phyloP scores from a whole-genome alignment of 768 basidiomycete genomes.

The Lactarius sp. region DNA sequence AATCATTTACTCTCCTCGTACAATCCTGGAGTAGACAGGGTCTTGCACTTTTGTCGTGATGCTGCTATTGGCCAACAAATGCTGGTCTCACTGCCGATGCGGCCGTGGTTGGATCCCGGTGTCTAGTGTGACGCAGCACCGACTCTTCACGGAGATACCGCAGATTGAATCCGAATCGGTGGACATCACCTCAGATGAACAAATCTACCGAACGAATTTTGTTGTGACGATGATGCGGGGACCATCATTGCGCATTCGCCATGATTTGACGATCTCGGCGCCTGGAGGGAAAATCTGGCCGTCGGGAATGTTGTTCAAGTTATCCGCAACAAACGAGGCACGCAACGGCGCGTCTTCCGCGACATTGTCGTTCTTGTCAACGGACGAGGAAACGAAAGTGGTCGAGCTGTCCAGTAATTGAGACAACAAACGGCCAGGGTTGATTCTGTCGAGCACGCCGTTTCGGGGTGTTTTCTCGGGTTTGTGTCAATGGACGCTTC shows the following conservation, averaged over 20 bases:
- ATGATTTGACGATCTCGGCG: constrained; percentile 81
- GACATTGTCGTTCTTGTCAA: background rate
- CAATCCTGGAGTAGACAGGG: too few species aligned
- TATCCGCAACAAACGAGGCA: constrained; percentile 58
- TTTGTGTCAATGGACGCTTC: background rate
- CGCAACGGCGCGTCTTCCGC: constrained; percentile 33
- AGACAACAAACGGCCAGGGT: constrained; percentile 19
- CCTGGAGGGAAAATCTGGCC: constrained; percentile 78
- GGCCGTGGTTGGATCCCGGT: too few species aligned
- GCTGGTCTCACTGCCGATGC: too few species aligned
- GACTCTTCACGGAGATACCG: too few species aligned
- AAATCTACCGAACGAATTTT: too few species aligned
- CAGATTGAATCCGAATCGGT: too few species aligned
- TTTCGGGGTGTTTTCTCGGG: constrained; percentile 14
- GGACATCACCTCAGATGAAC: too few species aligned
- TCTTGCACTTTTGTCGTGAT: too few species aligned
- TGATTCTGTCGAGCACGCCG: constrained; percentile 12
- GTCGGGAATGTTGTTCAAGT: constrained; percentile 67
- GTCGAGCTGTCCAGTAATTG: constrained; percentile 16
- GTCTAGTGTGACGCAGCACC: too few species aligned
- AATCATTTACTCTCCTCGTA: too few species aligned
- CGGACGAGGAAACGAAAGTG: constrained; percentile 4
- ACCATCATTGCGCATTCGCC: constrained; percentile 70
- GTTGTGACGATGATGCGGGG: background rate
- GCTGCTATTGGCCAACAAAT: too few species aligned